Evolutionary conservation across 2,329 filamentous ascomycete genomes (phyloP).

Genomic region (Aureobasidium melanogenum): DNA sequence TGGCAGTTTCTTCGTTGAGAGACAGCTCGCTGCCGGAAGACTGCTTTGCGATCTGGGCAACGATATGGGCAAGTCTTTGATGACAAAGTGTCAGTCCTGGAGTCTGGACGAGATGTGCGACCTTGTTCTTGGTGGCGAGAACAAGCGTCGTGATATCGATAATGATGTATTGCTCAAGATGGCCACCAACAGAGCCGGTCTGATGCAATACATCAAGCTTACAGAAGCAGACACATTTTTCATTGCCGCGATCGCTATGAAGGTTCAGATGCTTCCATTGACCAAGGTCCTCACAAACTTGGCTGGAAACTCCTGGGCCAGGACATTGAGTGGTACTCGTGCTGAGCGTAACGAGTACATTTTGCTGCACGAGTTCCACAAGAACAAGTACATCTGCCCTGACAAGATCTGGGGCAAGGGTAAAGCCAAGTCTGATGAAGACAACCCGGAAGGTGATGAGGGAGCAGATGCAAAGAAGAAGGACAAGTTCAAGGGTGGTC

Average conservation of each 20-base stretch:
- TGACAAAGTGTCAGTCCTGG: conserved; percentile 97
- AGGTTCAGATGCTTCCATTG: conserved; percentile 83
- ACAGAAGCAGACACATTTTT: conserved; percentile 95
- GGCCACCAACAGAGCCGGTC: conserved; percentile 67
- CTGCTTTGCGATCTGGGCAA: conserved; percentile 91
- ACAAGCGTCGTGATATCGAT: conserved; percentile 73
- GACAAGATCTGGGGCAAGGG: conserved; percentile 82
- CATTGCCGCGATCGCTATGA: conserved; percentile 80
- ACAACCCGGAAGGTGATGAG: conserved; percentile 57
- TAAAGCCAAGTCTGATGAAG: conserved; percentile 62
- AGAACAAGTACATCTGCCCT: conserved; percentile 95
- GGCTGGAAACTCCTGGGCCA: conserved; percentile 95
- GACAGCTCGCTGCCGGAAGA: conserved; percentile 79
- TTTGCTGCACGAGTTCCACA: conserved; percentile 90
- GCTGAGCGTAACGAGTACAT: conserved; percentile 99
- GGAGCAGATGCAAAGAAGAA: conserved; percentile 80
- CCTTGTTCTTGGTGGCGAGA: conserved; percentile 68
- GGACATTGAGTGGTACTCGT: conserved; percentile 88
- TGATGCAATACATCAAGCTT: conserved; percentile 90
- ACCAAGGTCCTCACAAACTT: conserved; percentile 94
- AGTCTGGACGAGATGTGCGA: conserved; percentile 96
- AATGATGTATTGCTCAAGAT: conserved; percentile 78
- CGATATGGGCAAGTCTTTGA: conserved; percentile 91
- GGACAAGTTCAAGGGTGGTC: conserved; percentile 97
- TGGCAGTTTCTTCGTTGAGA: conserved; percentile 86